Evolutionary conservation across 2,329 filamentous ascomycete genomes (phyloP).

Genomic region (Alternaria tenuissima): DNA sequence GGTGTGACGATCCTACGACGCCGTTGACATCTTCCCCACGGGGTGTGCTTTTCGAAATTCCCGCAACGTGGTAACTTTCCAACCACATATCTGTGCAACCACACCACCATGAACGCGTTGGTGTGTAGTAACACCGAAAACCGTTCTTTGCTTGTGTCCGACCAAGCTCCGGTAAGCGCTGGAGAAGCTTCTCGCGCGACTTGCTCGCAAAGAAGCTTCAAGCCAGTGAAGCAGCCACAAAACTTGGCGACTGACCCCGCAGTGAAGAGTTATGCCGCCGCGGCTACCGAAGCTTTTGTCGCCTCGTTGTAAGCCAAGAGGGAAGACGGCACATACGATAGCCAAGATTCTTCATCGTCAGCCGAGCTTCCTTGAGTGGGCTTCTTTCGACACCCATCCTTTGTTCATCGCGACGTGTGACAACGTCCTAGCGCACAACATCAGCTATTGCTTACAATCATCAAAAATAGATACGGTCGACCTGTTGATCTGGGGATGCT

Average conservation of each 20-base stretch:
- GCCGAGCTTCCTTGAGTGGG: constrained; percentile 40
- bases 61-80: constrained; percentile 10
- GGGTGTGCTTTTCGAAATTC: constrained; percentile 24
- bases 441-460: not conserved
- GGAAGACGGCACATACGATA: constrained; percentile 12
- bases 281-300: constrained; percentile 12
- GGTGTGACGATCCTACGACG: constrained; percentile 29
- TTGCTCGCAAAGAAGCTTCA: constrained; percentile 33
- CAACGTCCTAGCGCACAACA: not conserved
- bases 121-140: constrained; percentile 7
- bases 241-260: constrained; percentile 40
- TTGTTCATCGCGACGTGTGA: constrained; percentile 2
- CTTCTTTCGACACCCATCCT: constrained; percentile 44
- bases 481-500: not conserved
- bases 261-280: constrained; percentile 25
- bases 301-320: constrained; percentile 31
- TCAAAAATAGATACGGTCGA: not conserved
- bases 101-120: not conserved
- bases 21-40: constrained; percentile 31
- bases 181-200: constrained; percentile 31
- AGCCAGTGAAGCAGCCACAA: constrained; percentile 33
- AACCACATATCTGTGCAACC: constrained; percentile 1
- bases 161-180: constrained; percentile 34
- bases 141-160: constrained; percentile 6
- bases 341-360: constrained; percentile 30